Evolutionary conservation across 2,329 filamentous ascomycete species (phyloP).

Genomic region (Massarina eburnea): DNA sequence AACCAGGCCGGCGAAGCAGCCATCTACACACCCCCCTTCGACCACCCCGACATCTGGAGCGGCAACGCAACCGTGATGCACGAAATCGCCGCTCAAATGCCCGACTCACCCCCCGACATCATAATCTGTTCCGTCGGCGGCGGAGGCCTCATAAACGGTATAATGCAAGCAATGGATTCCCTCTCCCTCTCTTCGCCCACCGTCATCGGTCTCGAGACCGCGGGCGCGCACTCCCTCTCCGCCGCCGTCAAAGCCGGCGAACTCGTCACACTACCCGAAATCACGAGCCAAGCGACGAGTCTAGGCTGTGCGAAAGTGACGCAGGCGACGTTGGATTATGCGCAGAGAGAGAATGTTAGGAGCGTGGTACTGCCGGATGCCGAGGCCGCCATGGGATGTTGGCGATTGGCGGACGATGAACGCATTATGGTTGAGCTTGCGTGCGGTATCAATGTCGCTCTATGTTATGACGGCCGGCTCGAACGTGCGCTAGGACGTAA

Average conservation of each 20-base stretch:
- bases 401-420: constrained; percentile 79
- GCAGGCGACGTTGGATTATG: constrained; percentile 67
- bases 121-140: constrained; percentile 80
- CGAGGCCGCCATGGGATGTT: constrained; percentile 77
- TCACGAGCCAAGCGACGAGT: constrained; percentile 74
- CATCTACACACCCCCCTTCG: constrained; percentile 71
- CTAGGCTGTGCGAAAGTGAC: constrained; percentile 75
- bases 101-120: constrained; percentile 59
- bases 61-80: constrained; percentile 64
- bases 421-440: constrained; percentile 78
- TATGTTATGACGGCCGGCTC: constrained; percentile 66
- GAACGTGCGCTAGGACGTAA: constrained; percentile 61
- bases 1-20: constrained; percentile 37
- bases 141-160: constrained; percentile 75
- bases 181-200: constrained; percentile 25
- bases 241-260: constrained; percentile 59
- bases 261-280: constrained; percentile 66
- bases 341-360: constrained; percentile 55
- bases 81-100: constrained; percentile 49
- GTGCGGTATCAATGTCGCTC: constrained; percentile 78
- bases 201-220: constrained; percentile 75
- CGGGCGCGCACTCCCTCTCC: constrained; percentile 70
- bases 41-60: constrained; percentile 68
- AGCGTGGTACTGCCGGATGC: constrained; percentile 70
- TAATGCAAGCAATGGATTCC: constrained; percentile 68